These are phyloP conservation scores for Sarocladium brachiariae DNA, from an alignment of 2,329 filamentous ascomycete genomes.

Conservation along the genomic window DNA sequence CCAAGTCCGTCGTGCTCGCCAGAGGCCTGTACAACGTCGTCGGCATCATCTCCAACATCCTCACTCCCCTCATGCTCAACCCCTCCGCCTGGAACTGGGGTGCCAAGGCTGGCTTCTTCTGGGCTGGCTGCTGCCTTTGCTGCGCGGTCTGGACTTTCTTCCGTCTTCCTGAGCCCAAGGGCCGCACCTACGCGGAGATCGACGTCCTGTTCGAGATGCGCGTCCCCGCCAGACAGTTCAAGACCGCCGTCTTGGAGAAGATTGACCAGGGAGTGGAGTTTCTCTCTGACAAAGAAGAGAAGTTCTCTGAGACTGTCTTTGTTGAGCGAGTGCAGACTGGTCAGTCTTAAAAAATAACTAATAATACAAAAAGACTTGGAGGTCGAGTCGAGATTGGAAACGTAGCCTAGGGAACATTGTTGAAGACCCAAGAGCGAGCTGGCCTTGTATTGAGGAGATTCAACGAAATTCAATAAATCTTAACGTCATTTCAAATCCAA, in stretches of 20 bases:
- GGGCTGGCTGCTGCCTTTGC: slow-evolving; percentile 35
- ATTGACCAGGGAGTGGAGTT: slow-evolving; percentile 14
- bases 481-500: too few relatives aligned
- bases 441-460: too few relatives aligned
- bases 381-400: not conserved
- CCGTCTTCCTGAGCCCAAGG: slow-evolving; percentile 47
- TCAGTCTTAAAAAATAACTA: too few relatives aligned
- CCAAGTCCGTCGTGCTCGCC: slow-evolving; percentile 39
- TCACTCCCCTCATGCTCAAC: slow-evolving; percentile 41
- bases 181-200: slow-evolving; percentile 47
- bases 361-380: not conserved
- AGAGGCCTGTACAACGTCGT: slow-evolving; percentile 40
- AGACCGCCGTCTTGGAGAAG: slow-evolving; percentile 22
- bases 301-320: not conserved
- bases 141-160: slow-evolving; percentile 45
- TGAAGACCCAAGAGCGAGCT: too few relatives aligned
- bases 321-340: not conserved
- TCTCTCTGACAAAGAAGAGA: not conserved
- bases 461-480: too few relatives aligned
- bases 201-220: slow-evolving; percentile 45
- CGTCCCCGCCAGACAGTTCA: slow-evolving; percentile 35
- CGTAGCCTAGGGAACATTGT: too few relatives aligned
- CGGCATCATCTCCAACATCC: slow-evolving; percentile 39
- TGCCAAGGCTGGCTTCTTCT: slow-evolving; percentile 41
- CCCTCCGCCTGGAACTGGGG: slow-evolving; percentile 39